Evolutionary conservation across 1,284 basidiomycete species (phyloP).

Genomic region (Heterobasidion occidentale): DNA sequence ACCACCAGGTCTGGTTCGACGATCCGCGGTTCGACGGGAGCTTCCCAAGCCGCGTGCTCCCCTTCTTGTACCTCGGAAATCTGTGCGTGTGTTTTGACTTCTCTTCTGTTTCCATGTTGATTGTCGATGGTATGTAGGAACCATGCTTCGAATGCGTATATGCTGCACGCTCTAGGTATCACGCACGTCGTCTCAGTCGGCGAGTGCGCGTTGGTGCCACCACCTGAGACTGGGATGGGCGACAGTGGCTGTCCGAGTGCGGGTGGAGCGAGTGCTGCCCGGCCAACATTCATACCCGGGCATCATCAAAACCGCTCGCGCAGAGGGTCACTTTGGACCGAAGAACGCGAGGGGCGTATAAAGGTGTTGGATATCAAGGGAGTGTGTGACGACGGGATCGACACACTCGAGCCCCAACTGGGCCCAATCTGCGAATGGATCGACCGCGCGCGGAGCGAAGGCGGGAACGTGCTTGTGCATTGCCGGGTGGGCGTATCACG

Average conservation of each 20-base stretch:
- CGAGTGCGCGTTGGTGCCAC: conserved; percentile 82
- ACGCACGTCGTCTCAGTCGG: conserved; percentile 97
- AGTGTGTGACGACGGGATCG: conserved; percentile 93
- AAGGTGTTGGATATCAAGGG: conserved; percentile 86
- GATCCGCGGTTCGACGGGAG: conserved; percentile 90
- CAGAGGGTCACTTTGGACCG: conserved; percentile 78
- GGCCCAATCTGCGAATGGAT: conserved; percentile 91
- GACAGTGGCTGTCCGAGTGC: conserved; percentile 10
- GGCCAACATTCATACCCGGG: conserved; percentile 24
- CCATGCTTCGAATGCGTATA: conserved; percentile 90
- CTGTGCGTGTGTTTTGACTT: conserved; percentile 45
- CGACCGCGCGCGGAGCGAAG: conserved; percentile 72
- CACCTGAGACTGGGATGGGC: conserved; percentile 28
- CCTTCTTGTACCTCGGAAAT: conserved; percentile 94
- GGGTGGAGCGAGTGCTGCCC: conserved; percentile 12
- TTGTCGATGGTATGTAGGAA: conserved; percentile 41
- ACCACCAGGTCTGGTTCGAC: conserved; percentile 88
- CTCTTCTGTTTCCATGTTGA: conserved; percentile 6
- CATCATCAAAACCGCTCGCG: conserved; percentile 22
- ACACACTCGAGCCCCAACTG: conserved; percentile 85
- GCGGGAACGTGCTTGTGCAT: conserved; percentile 91
- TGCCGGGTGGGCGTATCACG: conserved; percentile 93
- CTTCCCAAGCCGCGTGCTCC: conserved; percentile 90
- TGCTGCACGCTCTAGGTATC: conserved; percentile 94
- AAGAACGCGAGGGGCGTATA: conserved; percentile 82